Base-by-base conservation (phyloP, 768 basidiomycete genomes). In the Calocera viscosa region DNA sequence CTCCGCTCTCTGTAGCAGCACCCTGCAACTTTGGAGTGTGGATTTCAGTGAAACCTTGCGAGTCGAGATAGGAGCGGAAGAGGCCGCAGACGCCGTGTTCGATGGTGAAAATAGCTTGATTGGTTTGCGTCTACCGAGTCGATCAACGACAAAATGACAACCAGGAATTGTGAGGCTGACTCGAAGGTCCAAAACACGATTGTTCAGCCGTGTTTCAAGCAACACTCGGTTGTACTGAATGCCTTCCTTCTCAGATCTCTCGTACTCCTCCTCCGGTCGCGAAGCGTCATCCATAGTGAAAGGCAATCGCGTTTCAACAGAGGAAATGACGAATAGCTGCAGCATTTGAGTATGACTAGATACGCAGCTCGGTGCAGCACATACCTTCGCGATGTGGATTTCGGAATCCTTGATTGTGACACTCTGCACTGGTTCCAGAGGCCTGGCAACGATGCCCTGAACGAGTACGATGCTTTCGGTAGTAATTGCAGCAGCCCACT, bases 1-100 rank as follows among this genome's bases (percentile, higher is more conserved):
- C 91, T 10, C 96, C 96, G 14, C 89, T 91, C 78, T 98, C 96
- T 1, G 96, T 98, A 10, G 96, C 94, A 35, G 96, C 89, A 43
- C 91, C 94, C 75, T 97, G 94, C 1, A 99, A 82, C 78, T 98
- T 99, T 3, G 96, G 96, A 68, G 90, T 94, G 78, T 98, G 95
- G 69, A 99, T 98, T 77, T 98, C 95, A 65, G 84, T 85, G 75
- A 98, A 98, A 24, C 87, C 86, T 65, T 88, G 79, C 26, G 73
- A 74, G 69, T 84, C 82, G 66, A 99, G 80, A 78, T 84, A 89
- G 64, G 88, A 83, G 49, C 94, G 86, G 87, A 97, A 98, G 49
- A 94, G 77, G 65, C 88, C 83, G 68, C 90, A 86, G 63, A 98
- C 88, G n/a, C 82, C 94, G 40, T 90, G 85, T 74, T 95, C 94